phyloP scores from a whole-genome alignment of 2,329 filamentous ascomycete genomes.

The Colletotrichum sp. region DNA sequence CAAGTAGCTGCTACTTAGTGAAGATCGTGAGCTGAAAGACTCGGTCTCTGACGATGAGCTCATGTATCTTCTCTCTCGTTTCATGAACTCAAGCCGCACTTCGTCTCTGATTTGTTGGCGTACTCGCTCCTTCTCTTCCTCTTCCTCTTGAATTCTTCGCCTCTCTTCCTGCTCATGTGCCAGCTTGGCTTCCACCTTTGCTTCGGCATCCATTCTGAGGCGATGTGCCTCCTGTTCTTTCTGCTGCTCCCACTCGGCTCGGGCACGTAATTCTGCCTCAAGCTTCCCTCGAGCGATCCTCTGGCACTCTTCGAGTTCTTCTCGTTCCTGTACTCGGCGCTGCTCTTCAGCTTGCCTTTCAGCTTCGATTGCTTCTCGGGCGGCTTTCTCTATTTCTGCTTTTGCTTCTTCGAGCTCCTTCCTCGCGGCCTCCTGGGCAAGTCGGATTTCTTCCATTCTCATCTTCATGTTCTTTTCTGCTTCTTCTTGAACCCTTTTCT shows the following conservation, averaged over 20 bases:
- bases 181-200: neutral
- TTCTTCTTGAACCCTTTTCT: neutral
- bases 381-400: neutral
- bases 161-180: neutral
- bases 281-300: neutral
- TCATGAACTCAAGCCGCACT: neutral
- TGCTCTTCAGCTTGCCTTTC: neutral
- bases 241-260: neutral
- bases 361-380: neutral
- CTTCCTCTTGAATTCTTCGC: neutral
- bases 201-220: neutral
- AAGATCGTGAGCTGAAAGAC: neutral
- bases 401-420: neutral
- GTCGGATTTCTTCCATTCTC: neutral
- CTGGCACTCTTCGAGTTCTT: neutral
- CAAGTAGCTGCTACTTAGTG: neutral
- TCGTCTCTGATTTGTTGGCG: neutral
- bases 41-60: neutral
- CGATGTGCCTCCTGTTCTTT: neutral
- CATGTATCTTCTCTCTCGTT: neutral
- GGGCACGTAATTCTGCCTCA: neutral
- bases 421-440: neutral
- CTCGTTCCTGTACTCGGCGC: neutral
- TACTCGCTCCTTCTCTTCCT: neutral
- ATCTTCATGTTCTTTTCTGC: neutral